Percentiles rank a stretch among this genome's conserved stretches.
These are phyloP conservation scores for Prunus salicina DNA, from an alignment of 306 rosid species.

Conservation along the genomic window DNA sequence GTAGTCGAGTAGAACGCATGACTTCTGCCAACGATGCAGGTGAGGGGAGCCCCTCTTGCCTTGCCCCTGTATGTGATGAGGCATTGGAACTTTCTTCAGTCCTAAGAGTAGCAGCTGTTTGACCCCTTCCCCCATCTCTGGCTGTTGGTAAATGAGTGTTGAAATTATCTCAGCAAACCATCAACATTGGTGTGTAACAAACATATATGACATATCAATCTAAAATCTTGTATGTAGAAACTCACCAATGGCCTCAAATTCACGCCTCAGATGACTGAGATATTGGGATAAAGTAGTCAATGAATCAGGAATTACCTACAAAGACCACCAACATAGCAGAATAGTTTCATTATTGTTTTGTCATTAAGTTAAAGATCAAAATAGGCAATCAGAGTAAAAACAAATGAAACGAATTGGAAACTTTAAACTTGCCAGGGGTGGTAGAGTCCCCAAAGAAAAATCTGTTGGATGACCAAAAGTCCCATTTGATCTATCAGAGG, in stretches of 20 bases:
- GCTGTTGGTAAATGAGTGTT: constrained; percentile 45
- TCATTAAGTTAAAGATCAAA: neutral
- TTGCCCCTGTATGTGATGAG: constrained; percentile 35
- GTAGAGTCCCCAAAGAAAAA: constrained; percentile 63
- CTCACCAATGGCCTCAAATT: constrained; percentile 77
- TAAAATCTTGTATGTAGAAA: constrained; percentile 17
- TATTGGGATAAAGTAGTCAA: constrained; percentile 82
- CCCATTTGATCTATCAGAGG: constrained; percentile 52
- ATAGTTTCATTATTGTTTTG: neutral
- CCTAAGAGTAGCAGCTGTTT: constrained; percentile 36
- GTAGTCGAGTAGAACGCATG: constrained; percentile 66
- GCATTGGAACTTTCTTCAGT: constrained; percentile 51
- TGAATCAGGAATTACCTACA: constrained; percentile 92
- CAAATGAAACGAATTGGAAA: constrained; percentile 23
- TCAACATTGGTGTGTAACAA: constrained; percentile 9
- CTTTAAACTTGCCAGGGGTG: constrained; percentile 67
- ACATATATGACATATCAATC: constrained; percentile 1
- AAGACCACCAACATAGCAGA: constrained; percentile 27
- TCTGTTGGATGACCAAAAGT: constrained; percentile 54
- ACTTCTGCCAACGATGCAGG: constrained; percentile 90
- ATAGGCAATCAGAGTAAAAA: constrained; percentile 6
- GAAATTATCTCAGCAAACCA: constrained; percentile 28
- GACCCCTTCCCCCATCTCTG: constrained; percentile 56
- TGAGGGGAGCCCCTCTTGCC: constrained; percentile 57
- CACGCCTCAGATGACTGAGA: constrained; percentile 56